Base-by-base conservation (phyloP, 1,139 yeast species). In the Sugiyamaella paludigena region DNA sequence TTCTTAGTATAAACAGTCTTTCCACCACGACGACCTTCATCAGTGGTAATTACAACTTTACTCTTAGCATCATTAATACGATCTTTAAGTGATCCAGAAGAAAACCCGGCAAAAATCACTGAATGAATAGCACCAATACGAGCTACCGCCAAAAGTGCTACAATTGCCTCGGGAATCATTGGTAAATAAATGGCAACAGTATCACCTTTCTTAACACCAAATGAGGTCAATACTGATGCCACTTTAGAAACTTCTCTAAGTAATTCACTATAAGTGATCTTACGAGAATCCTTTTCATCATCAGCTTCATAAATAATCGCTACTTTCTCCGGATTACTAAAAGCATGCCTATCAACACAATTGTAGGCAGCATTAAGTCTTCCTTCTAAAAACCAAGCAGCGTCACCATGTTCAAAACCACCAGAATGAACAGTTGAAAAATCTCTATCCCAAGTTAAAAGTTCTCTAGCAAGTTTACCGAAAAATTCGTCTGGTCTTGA, bases 61-160 rank as follows among this genome's bases (percentile, higher is more conserved):
- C 92, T 87, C 57, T 79, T 76, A 44, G 98, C 97, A 69, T 92
- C 96, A 58, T 78, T 79, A 61, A 89, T 86, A 72, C 98, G 85
- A 73, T 92, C 98, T 63, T 79, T 80, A 65, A 92, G 81, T 32
- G 97, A 89, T 52, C 96, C 96, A 33, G 96, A 84, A 29, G 95
- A 85, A 75, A 92, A 92, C 37, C 98, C 98, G 50, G 98, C 98
- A 71, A 92, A 92, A 58, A 92, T 84, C 45, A 92, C 98, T 10
- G 98, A 87, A 74, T 92, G 98, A 59, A 89, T 77, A 44, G 98
- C 98, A 70, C 98, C 98, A 57, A 92, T 74, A 74, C 98, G 84
- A 43, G 87, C 91, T 62, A 89, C 87, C 47, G 98, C 97, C 65
- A 92, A 78, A 87, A 92, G 84, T 56, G 98, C 91, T 59, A 92